Percentiles rank a stretch among this genome's conserved stretches.
phyloP scores from a whole-genome alignment of 192 early-diverging fungal genomes.

The Backusella liffmaniae region DNA sequence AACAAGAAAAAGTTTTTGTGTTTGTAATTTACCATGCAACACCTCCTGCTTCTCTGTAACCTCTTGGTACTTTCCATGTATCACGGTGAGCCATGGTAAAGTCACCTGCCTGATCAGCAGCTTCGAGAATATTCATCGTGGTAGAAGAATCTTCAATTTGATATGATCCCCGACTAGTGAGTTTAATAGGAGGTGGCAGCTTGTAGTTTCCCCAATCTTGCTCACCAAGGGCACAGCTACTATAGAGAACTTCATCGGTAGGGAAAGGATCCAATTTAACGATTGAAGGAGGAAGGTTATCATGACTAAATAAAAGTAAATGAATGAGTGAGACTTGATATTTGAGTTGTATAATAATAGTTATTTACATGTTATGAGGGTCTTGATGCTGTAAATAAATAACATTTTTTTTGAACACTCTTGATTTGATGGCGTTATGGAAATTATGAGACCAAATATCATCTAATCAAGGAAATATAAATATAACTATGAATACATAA shows the following conservation, averaged over 20 bases:
- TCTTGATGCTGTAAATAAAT: conserved; percentile 38
- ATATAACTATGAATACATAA: neutral
- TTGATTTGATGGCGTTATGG: conserved; percentile 38
- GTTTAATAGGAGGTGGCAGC: conserved; percentile 15
- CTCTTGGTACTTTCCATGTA: conserved; percentile 37
- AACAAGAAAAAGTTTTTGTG: neutral
- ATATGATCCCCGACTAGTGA: conserved; percentile 12
- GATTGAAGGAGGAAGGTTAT: conserved; percentile 31
- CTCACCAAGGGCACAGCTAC: conserved; percentile 21
- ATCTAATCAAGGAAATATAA: conserved; percentile 2
- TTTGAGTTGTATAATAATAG: neutral
- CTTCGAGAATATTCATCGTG: conserved; percentile 23
- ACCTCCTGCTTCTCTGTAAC: conserved; percentile 35
- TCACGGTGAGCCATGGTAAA: conserved; percentile 37
- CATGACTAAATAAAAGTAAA: conserved; percentile 20
- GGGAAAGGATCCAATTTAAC: conserved; percentile 27
- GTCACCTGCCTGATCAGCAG: conserved; percentile 38
- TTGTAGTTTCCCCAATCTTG: conserved; percentile 33
- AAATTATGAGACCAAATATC: conserved; percentile 41
- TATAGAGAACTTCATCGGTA: conserved; percentile 26
- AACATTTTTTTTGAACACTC: conserved; percentile 21
- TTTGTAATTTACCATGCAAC: conserved; percentile 26
- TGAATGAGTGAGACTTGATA: neutral
- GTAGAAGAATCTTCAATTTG: conserved; percentile 6
- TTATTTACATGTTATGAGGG: conserved; percentile 30